A percentile compares a stretch with the other conserved stretches of the same genome.
phyloP scores from a whole-genome alignment of 2,329 filamentous ascomycete species.

The Onygenales sp. region DNA sequence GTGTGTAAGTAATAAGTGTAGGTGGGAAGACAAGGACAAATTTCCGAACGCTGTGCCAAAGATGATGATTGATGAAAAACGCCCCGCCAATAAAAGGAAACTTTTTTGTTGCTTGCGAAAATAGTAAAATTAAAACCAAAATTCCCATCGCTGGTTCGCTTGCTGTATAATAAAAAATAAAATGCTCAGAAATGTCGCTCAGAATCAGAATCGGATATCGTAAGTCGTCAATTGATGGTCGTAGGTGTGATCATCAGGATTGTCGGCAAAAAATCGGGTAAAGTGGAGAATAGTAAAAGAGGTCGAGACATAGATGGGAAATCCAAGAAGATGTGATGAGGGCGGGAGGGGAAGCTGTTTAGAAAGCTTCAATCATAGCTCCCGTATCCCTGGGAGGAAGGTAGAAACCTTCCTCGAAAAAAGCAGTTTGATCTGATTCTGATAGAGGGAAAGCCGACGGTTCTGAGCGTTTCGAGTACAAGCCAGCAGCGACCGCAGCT shows the following conservation, averaged over 20 bases:
- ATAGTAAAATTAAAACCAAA: background rate
- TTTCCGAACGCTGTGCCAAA: too few species aligned
- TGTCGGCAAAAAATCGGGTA: background rate
- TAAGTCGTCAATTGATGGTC: background rate
- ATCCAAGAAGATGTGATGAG: background rate
- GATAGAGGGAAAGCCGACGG: conserved; percentile 16
- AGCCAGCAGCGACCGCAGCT: conserved; percentile 32
- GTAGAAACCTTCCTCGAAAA: conserved; percentile 43
- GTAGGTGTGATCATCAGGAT: too few species aligned
- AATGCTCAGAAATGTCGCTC: background rate
- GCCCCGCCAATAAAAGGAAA: too few species aligned
- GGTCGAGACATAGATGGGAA: background rate
- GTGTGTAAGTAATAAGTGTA: too few species aligned
- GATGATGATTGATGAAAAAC: too few species aligned
- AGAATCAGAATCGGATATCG: background rate
- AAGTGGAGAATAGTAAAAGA: background rate
- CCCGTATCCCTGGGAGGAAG: conserved; percentile 33
- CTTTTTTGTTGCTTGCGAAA: too few species aligned
- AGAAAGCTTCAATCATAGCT: conserved; percentile 42
- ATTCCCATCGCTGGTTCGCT: background rate
- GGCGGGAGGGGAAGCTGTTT: conserved; percentile 1
- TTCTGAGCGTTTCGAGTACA: conserved; percentile 20
- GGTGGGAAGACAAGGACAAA: too few species aligned
- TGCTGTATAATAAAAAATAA: background rate
- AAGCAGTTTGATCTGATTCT: conserved; percentile 25